Conservation (phyloP, 805 yeast genomes). For the Starmerella tilneyi region DNA sequence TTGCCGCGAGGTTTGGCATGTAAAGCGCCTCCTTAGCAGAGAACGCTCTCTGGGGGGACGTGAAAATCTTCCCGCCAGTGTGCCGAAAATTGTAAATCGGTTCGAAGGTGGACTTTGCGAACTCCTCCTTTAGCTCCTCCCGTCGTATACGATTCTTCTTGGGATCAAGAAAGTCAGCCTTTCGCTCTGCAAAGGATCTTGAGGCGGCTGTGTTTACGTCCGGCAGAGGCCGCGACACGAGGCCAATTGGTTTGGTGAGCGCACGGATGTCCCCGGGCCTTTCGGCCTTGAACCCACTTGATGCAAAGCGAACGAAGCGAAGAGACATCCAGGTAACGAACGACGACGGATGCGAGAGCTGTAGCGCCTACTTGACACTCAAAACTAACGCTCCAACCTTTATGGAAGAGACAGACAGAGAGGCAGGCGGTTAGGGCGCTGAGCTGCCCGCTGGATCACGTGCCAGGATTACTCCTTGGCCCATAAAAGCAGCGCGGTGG, state of each 20-base stretch:
- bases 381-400: too few relatives aligned
- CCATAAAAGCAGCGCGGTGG: constrained; percentile 1
- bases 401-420: too few relatives aligned
- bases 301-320: constrained; percentile 10
- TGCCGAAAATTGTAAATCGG: constrained; percentile 55
- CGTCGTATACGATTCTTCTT: constrained; percentile 41
- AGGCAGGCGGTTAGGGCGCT: too few relatives aligned
- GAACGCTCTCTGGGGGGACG: constrained; percentile 73
- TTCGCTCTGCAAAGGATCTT: constrained; percentile 28
- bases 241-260: constrained; percentile 42
- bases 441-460: too few relatives aligned
- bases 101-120: constrained; percentile 57
- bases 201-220: constrained; percentile 21
- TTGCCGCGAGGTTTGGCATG: constrained; percentile 69
- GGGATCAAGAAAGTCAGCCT: constrained; percentile 41
- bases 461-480: neutral
- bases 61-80: constrained; percentile 76
- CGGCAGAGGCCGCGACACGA: constrained; percentile 32
- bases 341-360: too few relatives aligned
- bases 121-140: constrained; percentile 48
- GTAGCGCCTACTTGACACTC: too few relatives aligned
- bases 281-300: constrained; percentile 22
- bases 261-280: constrained; percentile 23
- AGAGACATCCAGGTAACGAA: constrained; percentile 4
- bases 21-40: constrained; percentile 58